These are phyloP conservation scores for Zelonia costaricensis DNA, from an alignment of 208 protist species.

Conservation along the genomic window DNA sequence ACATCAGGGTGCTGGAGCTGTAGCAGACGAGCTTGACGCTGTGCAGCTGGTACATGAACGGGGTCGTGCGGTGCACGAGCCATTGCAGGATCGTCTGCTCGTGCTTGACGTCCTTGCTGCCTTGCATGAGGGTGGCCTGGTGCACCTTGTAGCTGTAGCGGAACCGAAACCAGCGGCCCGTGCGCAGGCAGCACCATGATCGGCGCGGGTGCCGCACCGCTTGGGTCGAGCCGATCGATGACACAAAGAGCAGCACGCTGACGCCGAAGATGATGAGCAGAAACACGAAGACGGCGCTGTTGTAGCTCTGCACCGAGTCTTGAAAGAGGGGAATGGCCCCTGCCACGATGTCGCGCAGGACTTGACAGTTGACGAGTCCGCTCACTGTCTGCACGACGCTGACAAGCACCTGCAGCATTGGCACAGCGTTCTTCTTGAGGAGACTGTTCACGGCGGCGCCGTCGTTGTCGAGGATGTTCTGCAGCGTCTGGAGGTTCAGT, in stretches of 20 bases:
- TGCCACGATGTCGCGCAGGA: conserved; percentile 33
- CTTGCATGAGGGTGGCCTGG: conserved; percentile 10
- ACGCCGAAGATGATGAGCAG: conserved; percentile 34
- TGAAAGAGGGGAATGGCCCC: conserved; percentile 23
- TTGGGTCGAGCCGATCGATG: conserved; percentile 8
- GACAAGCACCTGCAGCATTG: conserved; percentile 16
- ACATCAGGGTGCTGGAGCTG: conserved; percentile 28
- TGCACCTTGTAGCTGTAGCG: conserved; percentile 42
- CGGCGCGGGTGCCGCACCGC: conserved; percentile 24
- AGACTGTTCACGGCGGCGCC: conserved; percentile 8
- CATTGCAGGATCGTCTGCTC: conserved; percentile 7
- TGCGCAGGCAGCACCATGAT: conserved; percentile 35
- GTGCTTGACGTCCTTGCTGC: not conserved
- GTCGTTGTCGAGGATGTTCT: conserved; percentile 23
- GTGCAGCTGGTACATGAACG: conserved; percentile 34
- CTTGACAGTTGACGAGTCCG: conserved; percentile 35
- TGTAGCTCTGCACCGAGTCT: conserved; percentile 26
- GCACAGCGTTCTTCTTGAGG: conserved; percentile 12
- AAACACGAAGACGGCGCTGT: conserved; percentile 27
- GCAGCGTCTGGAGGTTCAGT: conserved; percentile 21
- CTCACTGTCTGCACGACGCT: conserved; percentile 17
- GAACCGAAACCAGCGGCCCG: conserved; percentile 44
- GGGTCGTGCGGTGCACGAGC: conserved; percentile 9
- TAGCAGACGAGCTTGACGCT: conserved; percentile 25
- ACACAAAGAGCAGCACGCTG: conserved; percentile 15